These are phyloP conservation scores for Moesziomyces sp. DNA, from an alignment of 1,284 basidiomycete species.

Conservation along the genomic window DNA sequence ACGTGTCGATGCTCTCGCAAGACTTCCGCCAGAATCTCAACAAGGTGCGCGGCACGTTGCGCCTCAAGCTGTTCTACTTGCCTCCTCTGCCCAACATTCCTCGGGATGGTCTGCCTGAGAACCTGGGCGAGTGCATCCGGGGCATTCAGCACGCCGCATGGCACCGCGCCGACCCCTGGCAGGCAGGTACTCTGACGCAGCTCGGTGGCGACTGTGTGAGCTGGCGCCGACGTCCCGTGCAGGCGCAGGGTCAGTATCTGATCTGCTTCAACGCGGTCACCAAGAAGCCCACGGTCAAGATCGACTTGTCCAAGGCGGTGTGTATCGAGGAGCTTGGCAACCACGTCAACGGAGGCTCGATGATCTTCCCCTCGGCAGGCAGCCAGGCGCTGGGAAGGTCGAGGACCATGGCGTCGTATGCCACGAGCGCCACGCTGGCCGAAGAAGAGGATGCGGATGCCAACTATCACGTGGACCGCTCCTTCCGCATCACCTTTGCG, in stretches of 20 bases:
- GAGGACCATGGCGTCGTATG: slow-evolving; percentile 33
- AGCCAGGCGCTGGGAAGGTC: slow-evolving; percentile 34
- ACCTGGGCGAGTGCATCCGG: slow-evolving; percentile 89
- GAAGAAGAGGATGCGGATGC: slow-evolving; percentile 75
- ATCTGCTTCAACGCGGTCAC: slow-evolving; percentile 95
- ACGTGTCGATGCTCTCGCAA: slow-evolving; percentile 27
- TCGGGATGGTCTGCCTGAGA: slow-evolving; percentile 82
- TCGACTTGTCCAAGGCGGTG: slow-evolving; percentile 86
- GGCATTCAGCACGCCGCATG: slow-evolving; percentile 87
- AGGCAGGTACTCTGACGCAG: slow-evolving; percentile 90
- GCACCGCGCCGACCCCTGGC: slow-evolving; percentile 84
- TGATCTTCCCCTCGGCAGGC: slow-evolving; percentile 29
- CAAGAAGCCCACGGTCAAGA: slow-evolving; percentile 86
- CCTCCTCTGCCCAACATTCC: slow-evolving; percentile 86
- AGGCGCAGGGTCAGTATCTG: slow-evolving; percentile 85
- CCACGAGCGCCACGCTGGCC: slow-evolving; percentile 27
- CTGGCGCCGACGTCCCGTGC: slow-evolving; percentile 86
- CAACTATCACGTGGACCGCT: slow-evolving; percentile 76
- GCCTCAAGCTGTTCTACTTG: slow-evolving; percentile 76
- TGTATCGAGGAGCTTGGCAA: slow-evolving; percentile 81
- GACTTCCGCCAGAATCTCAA: slow-evolving; percentile 53
- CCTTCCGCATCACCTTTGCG: slow-evolving; percentile 85
- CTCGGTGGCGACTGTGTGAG: slow-evolving; percentile 91
- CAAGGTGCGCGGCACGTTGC: slow-evolving; percentile 59
- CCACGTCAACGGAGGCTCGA: slow-evolving; percentile 52